A percentile compares a stretch with the other conserved stretches of the same genome.
phyloP scores from a whole-genome alignment of 345 rosid genomes.

The Brassica cretica region DNA sequence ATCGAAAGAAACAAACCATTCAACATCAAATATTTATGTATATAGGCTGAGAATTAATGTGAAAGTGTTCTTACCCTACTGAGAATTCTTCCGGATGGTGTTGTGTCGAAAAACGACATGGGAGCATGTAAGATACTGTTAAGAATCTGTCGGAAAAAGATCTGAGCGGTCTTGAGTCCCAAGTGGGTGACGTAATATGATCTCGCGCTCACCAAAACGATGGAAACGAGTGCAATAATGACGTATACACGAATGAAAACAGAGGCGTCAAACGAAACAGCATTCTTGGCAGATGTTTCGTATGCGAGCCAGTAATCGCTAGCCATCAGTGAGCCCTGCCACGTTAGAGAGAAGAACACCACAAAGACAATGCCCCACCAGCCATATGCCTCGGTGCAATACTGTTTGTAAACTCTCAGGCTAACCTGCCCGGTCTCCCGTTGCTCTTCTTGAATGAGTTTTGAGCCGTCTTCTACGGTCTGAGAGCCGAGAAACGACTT shows the following conservation, averaged over 20 bases:
- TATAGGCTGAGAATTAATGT: not conserved
- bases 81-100: constrained; percentile 92
- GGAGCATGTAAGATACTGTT: constrained; percentile 89
- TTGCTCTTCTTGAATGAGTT: constrained; percentile 86
- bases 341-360: constrained; percentile 59
- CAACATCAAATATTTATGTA: not conserved
- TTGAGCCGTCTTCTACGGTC: constrained; percentile 55
- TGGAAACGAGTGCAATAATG: constrained; percentile 58
- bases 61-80: constrained; percentile 63
- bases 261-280: constrained; percentile 52
- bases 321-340: constrained; percentile 85
- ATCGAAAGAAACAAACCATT: not conserved
- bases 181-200: constrained; percentile 53
- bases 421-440: constrained; percentile 82
- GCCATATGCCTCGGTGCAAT: constrained; percentile 84
- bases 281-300: constrained; percentile 65
- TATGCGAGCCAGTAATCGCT: constrained; percentile 93
- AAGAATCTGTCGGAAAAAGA: constrained; percentile 71
- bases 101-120: constrained; percentile 97
- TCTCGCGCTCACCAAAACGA: constrained; percentile 53
- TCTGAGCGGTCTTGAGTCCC: constrained; percentile 88
- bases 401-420: constrained; percentile 65
- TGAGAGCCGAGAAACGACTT: constrained; percentile 47
- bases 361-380: constrained; percentile 80
- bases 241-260: constrained; percentile 64